Base-by-base conservation (phyloP, 805 yeast species). In the Debaryomyces maramus region DNA sequence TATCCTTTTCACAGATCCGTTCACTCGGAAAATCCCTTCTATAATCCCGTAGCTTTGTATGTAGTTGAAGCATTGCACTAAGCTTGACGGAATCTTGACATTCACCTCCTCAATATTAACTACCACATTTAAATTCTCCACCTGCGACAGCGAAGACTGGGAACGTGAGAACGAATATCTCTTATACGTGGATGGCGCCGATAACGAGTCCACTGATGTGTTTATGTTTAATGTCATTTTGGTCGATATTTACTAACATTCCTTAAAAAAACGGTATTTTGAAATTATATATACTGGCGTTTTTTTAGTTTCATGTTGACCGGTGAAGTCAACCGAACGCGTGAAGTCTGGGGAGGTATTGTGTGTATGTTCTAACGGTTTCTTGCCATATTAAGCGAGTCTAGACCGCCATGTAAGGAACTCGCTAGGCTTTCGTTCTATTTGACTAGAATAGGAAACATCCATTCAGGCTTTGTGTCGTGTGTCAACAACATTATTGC, bases 1-100 rank as follows among this genome's bases (percentile, higher is more conserved):
- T 14, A 61, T 50, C 22, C 63, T 51, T 32, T 56, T 52, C 20
- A 52, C 51, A 1, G 66, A 61, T 8, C 68, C 68, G 34, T 56
- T 60, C 14, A 63, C 52, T 20, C 68, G 47, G 39, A 63, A 63
- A 6, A 61, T 44, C 13, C 68, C 68, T 35, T 61, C 63, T 15
- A 45, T 46, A 1, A 55, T 36, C 10, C 24, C 36, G 5, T 55
- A 44, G 5, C 33, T 38, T 6, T 52, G 38, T 4, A 62, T 44
- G 37, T 47, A 55, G 11, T 47, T 24, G 32, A 54, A 53, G 26
- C 59, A 45, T 22, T 52, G 56, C 7, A 41, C 45, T 15, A 61
- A 34, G 19, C 57, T 45, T 15, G 41, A n/a, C 0, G 63, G 63
- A 9, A 57, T 46, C 11, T 39, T 33, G 6, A 52, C 30, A 6